Evolutionary conservation across 257 asterid genomes (phyloP).

Genomic region (Cinchona pubescens): DNA sequence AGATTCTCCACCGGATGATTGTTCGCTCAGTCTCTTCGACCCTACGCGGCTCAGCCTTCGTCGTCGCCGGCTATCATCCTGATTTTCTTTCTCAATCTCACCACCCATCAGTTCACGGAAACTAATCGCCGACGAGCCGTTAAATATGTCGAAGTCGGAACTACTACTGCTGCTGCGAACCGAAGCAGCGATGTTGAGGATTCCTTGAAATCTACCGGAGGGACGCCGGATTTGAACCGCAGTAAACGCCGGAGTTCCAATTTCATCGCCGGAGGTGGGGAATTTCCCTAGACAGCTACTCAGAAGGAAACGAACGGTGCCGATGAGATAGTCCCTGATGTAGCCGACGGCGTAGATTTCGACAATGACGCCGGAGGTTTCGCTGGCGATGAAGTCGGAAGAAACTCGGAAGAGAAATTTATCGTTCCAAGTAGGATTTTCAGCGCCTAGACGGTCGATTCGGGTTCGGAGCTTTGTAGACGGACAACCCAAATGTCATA

Average conservation of each 20-base stretch:
- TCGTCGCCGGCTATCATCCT: constrained; percentile 33
- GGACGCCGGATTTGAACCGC: constrained; percentile 85
- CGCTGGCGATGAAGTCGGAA: constrained; percentile 56
- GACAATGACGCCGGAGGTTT: constrained; percentile 77
- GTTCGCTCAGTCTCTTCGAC: constrained; percentile 59
- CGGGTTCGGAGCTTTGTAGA: constrained; percentile 69
- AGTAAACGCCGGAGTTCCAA: constrained; percentile 58
- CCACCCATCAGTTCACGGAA: constrained; percentile 54
- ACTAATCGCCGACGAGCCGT: constrained; percentile 56
- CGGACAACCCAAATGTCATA: constrained; percentile 80
- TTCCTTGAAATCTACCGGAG: constrained; percentile 78
- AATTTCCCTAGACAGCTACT: constrained; percentile 43
- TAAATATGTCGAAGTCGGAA: constrained; percentile 49
- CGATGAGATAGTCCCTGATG: constrained; percentile 57
- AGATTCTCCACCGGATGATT: constrained; percentile 60
- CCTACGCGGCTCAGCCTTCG: constrained; percentile 59
- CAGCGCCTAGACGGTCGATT: constrained; percentile 60
- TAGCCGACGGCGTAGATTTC: constrained; percentile 76
- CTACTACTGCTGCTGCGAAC: constrained; percentile 31
- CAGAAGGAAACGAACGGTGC: constrained; percentile 71
- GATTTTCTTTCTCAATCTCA: constrained; percentile 33
- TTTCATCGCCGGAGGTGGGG: not conserved
- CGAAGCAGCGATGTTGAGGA: constrained; percentile 71
- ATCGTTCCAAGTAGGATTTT: constrained; percentile 93
- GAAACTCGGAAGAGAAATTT: constrained; percentile 78